These are phyloP conservation scores for Cystofilobasidium capitatum DNA, from an alignment of 768 basidiomycete species.

Conservation along the genomic window DNA sequence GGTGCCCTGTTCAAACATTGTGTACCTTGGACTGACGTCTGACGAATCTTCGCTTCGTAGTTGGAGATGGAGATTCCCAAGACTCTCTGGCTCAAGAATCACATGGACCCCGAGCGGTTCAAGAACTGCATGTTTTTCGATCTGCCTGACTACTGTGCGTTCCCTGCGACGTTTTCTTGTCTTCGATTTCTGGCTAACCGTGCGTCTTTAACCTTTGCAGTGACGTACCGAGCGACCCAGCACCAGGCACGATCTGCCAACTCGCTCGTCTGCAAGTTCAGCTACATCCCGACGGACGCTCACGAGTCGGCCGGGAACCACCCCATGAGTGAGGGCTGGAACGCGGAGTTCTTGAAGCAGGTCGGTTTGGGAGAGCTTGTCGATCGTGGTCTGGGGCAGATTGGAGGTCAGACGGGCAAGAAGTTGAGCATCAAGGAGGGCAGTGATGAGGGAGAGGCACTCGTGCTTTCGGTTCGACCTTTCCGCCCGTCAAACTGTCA, in stretches of 20 bases:
- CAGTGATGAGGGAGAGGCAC: background rate
- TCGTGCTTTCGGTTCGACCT: constrained; percentile 3
- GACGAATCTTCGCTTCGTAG: background rate
- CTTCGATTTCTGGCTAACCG: background rate
- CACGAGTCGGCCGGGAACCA: constrained; percentile 40
- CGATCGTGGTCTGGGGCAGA: constrained; percentile 58
- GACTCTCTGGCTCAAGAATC: constrained; percentile 86
- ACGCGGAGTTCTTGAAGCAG: constrained; percentile 68
- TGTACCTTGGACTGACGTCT: background rate
- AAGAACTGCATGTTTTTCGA: constrained; percentile 42
- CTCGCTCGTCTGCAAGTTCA: constrained; percentile 93
- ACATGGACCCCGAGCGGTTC: constrained; percentile 67
- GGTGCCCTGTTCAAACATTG: no score
- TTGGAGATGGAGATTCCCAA: constrained; percentile 98
- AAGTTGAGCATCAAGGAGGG: constrained; percentile 31
- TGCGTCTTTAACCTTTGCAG: constrained; percentile 25
- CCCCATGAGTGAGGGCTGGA: constrained; percentile 58
- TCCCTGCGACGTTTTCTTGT: no score
- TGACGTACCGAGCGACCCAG: constrained; percentile 83
- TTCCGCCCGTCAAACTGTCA: background rate
- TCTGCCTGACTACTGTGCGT: constrained; percentile 68
- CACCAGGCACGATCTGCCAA: constrained; percentile 72
- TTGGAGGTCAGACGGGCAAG: constrained; percentile 58
- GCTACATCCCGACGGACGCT: constrained; percentile 61
- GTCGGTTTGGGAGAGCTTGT: constrained; percentile 71